phyloP scores from a whole-genome alignment of 495 filamentous ascomycete species.

The Penicillium paradoxum region DNA sequence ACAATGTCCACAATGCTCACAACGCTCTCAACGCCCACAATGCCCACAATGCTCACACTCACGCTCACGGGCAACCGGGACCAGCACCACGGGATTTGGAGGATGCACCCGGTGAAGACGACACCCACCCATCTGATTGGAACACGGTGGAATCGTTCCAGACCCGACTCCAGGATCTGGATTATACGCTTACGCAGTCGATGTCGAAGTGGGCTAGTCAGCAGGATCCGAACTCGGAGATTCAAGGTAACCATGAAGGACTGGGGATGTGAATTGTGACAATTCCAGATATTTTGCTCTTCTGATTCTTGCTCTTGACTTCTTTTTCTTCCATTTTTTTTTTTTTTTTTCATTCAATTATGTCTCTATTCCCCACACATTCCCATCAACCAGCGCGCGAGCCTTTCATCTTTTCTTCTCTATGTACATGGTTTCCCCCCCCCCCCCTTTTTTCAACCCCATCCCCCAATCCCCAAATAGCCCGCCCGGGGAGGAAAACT shows the following conservation, averaged over 20 bases:
- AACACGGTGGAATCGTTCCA: slow-evolving; percentile 23
- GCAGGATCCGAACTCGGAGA: slow-evolving; percentile 22
- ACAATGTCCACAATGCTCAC: neutral
- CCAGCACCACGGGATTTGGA: neutral
- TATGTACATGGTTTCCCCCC: slow-evolving; percentile 5
- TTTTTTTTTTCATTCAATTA: neutral
- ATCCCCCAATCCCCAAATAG: slow-evolving; percentile 5
- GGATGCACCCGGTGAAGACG: slow-evolving; percentile 11
- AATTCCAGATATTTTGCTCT: no score
- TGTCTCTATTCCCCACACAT: slow-evolving; percentile 5
- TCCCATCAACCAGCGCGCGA: slow-evolving; percentile 1
- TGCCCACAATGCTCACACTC: neutral
- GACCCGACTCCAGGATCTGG: slow-evolving; percentile 13
- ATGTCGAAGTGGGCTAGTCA: slow-evolving; percentile 26
- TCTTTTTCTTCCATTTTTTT: neutral
- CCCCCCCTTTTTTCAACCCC: neutral
- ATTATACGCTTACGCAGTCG: slow-evolving; percentile 15
- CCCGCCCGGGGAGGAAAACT: slow-evolving; percentile 9
- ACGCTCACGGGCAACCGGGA: neutral
- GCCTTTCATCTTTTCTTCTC: neutral
- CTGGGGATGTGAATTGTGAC: slow-evolving; percentile 18
- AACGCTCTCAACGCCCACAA: neutral
- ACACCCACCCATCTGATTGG: slow-evolving; percentile 14
- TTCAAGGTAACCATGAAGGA: slow-evolving; percentile 20
- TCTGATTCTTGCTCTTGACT: neutral